Evolutionary conservation across 2,329 filamentous ascomycete genomes (phyloP).

Genomic region (Cryphonectria nitschkei): DNA sequence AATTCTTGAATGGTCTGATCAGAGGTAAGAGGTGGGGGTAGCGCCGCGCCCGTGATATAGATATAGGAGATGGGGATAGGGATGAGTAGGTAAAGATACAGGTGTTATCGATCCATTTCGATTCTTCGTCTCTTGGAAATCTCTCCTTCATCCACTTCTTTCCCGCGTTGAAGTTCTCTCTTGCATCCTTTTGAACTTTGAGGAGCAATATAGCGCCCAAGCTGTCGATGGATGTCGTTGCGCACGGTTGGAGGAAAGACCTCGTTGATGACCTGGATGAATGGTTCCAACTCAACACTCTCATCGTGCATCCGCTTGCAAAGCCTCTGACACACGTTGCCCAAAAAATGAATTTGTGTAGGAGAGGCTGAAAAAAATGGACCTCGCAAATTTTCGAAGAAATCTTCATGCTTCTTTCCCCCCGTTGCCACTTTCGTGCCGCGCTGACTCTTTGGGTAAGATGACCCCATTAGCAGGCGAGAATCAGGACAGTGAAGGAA

Average conservation of each 20-base stretch:
- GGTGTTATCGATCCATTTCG: not conserved
- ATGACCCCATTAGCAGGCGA: not conserved
- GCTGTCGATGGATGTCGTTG: not conserved
- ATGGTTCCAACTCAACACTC: not conserved
- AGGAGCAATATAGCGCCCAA: not conserved
- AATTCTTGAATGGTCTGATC: too few relatives aligned
- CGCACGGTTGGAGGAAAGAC: not conserved
- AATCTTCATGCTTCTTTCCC: not conserved
- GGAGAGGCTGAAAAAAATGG: rapidly evolving
- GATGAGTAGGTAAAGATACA: too few relatives aligned
- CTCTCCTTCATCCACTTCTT: not conserved
- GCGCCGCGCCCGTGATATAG: too few relatives aligned
- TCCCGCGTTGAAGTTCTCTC: not conserved
- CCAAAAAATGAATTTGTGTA: not conserved
- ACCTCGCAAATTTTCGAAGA: not conserved
- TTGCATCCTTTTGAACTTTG: rapidly evolving
- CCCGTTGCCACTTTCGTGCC: not conserved
- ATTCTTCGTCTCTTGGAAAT: not conserved
- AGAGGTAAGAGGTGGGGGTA: too few relatives aligned
- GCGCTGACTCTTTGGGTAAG: not conserved
- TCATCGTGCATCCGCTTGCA: not conserved
- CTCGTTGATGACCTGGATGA: not conserved
- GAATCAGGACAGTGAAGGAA: not conserved
- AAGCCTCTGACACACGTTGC: not conserved
- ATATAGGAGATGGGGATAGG: too few relatives aligned